Percentiles rank a stretch among this genome's conserved stretches.
Evolutionary conservation across 2,329 filamentous ascomycete genomes (phyloP).

Genomic region (Cryphonectria radicalis): DNA sequence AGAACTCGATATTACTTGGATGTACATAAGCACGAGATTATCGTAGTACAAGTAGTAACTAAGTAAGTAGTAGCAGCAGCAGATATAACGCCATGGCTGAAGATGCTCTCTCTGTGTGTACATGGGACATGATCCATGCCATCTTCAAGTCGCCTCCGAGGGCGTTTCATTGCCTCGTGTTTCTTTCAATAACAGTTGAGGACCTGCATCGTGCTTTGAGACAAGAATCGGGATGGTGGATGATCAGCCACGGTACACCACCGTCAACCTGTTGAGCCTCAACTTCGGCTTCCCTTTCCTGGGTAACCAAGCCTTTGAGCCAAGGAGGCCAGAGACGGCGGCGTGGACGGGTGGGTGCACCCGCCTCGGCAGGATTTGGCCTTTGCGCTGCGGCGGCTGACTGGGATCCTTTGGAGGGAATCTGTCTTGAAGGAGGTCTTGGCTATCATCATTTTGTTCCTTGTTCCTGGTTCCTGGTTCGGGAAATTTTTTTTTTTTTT

Average conservation of each 20-base stretch:
- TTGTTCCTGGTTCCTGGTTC: too few species aligned
- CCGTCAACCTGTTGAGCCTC: conserved; percentile 4
- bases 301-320: conserved; percentile 6
- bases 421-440: background rate
- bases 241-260: background rate
- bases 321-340: background rate
- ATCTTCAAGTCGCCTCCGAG: background rate
- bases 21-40: background rate
- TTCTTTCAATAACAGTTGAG: background rate
- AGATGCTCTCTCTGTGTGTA: too few species aligned
- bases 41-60: background rate
- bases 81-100: background rate
- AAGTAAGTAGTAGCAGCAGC: too few species aligned
- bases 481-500: too few species aligned
- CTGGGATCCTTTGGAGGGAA: background rate
- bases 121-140: too few species aligned
- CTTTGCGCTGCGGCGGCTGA: background rate
- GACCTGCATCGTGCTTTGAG: background rate
- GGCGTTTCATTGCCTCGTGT: background rate
- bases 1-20: background rate
- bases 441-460: background rate
- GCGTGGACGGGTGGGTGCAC: background rate
- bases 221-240: background rate
- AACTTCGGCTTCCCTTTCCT: background rate
- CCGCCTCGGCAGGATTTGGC: background rate